Base-by-base conservation (phyloP, 768 basidiomycete species). In the Naganishia vishniacii region DNA sequence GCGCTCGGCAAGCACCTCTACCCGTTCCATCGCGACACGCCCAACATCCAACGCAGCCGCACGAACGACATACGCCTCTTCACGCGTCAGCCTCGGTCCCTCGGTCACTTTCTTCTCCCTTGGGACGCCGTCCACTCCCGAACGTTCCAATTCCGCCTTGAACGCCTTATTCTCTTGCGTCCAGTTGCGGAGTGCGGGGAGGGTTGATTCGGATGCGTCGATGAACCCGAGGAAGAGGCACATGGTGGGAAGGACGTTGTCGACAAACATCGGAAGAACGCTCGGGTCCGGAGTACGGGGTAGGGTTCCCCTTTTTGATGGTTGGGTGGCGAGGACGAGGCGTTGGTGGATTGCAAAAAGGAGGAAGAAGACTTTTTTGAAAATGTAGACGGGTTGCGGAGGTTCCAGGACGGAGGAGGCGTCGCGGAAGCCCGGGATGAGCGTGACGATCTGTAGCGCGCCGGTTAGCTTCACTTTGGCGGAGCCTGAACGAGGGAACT, bases 321-420 rank as follows among this genome's bases (percentile, higher is more conserved):
- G 28, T 89, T 85, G 13, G 81, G 77, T 46, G 79, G 72, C n/a
- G 7, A 82, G 77, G 51, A 83, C 82, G 78, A 91, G 91, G 47
- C 88, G 85, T 46, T 86, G 74, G 26, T 76, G 78, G 56, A 92
- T 77, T 26, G 84, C 85, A 67, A 88, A 84, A 58, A 91, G 80
- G 58, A 92, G 82, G 76, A 90, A 89, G 32, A 94, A 79, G 1
- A 88, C 89, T 72, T 92, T 94, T 77, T 91, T 91, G 82, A 91
- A 89, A 72, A 88, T 84, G 77, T 89, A 92, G 25, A 91, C 81
- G n/a, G 84, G 88, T 90, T 68, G 25, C 29, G 6, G 40, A 8
- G 46, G 60, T 37, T 37, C 12, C 51, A 45, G 48, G 11, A 91
- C 83, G 5, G 81, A 62, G 26, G 82, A 80, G 84, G 88, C 87